Evolutionary conservation across 768 basidiomycete genomes (phyloP), one percentile per base, ranked within the genome.

Genomic region (Coprinellus aureogranulatus): DNA sequence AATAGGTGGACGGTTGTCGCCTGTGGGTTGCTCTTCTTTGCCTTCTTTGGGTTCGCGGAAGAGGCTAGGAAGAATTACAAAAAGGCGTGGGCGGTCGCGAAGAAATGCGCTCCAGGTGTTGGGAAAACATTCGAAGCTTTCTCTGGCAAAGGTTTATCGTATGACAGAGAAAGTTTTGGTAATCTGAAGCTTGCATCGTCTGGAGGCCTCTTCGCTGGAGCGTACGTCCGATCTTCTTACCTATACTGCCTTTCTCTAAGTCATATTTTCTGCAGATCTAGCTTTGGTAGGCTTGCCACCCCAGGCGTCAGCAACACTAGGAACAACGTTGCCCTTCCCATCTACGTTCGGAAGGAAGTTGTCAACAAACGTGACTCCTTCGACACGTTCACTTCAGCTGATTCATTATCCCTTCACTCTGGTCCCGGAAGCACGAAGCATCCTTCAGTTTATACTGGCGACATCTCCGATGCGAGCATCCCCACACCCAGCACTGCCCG

Each of bases 31-130:
- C 26, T 79, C 6, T 83, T 85, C 69, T 85, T 86, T 63, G 63
- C 70, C 11, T 82, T 85, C 75, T 86, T 86, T 62, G 84, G 83
- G 2, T 77, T 85, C 51, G 78, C 78, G 9, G 76, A 78, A 39
- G 83, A 84, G 62, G 81, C 81, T 2, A 72, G 72, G 57, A 74
- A 67, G 52, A 71, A 79, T 54, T 85, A 83, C 64, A 66, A 57
- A 40, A 20, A 16, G 14, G 34, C 14, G 8, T 34, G 34, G 25
- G 42, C 10, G 37, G 50, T 42, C 4, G 22, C 22, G 14, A 37
- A 18, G 44, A 42, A 16, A 4, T 47, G n/a, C 31, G 8, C 14
- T 3, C 28, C 28, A n/a, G 57, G 57, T 18, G 52, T 58, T 37
- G 20, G 42, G 23, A 30, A 26, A 40, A 37, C 34, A 22, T 28